Conservation (phyloP, 495 filamentous ascomycete species). For the Hypoxylon crocopeplum region DNA sequence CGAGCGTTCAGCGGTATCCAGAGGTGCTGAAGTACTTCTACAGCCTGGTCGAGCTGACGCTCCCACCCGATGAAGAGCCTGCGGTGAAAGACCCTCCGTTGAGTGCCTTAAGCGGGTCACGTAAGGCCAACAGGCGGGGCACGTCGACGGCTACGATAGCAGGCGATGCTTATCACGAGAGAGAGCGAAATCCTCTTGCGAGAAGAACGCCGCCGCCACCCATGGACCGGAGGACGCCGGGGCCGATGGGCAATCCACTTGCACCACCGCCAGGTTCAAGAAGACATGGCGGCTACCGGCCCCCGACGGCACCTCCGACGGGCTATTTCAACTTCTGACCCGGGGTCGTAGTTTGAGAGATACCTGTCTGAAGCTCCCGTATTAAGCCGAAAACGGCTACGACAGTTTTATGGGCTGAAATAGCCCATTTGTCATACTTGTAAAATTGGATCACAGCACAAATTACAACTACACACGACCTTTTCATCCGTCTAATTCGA, state of each 20-base stretch:
- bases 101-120: conserved; percentile 56
- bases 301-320: conserved; percentile 31
- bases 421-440: conserved; percentile 16
- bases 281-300: conserved; percentile 36
- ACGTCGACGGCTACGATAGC: conserved; percentile 38
- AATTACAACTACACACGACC: conserved; percentile 15
- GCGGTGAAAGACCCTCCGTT: conserved; percentile 63
- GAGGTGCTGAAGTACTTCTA: conserved; percentile 78
- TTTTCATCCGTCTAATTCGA: conserved; percentile 9
- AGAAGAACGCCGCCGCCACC: conserved; percentile 40
- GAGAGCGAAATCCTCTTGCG: conserved; percentile 34
- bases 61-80: conserved; percentile 61
- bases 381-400: conserved; percentile 23
- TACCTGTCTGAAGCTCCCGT: conserved; percentile 2
- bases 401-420: conserved; percentile 15
- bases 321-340: conserved; percentile 19
- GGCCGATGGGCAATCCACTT: conserved; percentile 39
- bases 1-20: conserved; percentile 71
- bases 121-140: conserved; percentile 46
- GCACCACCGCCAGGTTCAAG: conserved; percentile 33
- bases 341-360: background rate
- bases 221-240: conserved; percentile 40
- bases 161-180: conserved; percentile 37
- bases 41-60: conserved; percentile 64
- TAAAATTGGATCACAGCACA: conserved; percentile 37